Evolutionary conservation across 495 filamentous ascomycete species (phyloP).

Genomic region (Darksidea phi): DNA sequence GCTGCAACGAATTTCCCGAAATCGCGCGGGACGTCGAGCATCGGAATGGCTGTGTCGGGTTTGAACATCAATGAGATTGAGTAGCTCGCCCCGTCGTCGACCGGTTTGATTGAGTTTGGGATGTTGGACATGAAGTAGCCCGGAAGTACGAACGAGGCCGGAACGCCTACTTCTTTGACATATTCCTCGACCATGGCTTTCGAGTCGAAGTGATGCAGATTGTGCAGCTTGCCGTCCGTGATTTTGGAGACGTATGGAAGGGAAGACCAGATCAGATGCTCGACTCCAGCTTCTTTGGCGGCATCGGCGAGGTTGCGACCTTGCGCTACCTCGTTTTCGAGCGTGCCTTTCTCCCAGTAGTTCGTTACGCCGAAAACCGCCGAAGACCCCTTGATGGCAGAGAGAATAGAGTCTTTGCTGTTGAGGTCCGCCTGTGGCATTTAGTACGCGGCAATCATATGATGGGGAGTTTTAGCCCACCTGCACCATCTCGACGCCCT

Average conservation of each 20-base stretch:
- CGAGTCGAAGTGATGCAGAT: constrained; percentile 62
- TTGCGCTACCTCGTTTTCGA: constrained; percentile 41
- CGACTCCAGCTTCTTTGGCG: constrained; percentile 38
- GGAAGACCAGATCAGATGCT: constrained; percentile 46
- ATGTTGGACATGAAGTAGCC: constrained; percentile 62
- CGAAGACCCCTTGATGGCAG: constrained; percentile 39
- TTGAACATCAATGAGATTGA: constrained; percentile 46
- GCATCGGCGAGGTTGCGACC: constrained; percentile 44
- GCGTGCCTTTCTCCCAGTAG: constrained; percentile 36
- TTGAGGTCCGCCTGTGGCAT: constrained; percentile 41
- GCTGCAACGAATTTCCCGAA: constrained; percentile 58
- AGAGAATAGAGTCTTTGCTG: constrained; percentile 32
- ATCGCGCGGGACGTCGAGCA: constrained; percentile 53
- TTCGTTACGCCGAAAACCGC: constrained; percentile 46
- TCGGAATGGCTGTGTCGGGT: constrained; percentile 48
- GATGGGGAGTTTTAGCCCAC: constrained; percentile 18
- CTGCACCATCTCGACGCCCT: constrained; percentile 47
- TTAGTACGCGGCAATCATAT: background rate
- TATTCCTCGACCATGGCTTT: constrained; percentile 63
- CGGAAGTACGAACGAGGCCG: constrained; percentile 56
- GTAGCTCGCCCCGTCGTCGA: constrained; percentile 42
- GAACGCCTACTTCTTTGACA: constrained; percentile 49
- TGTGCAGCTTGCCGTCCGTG: constrained; percentile 47
- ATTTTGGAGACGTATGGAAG: constrained; percentile 39
- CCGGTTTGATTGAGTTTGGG: constrained; percentile 31